Evolutionary conservation across 768 basidiomycete genomes (phyloP).

Genomic region (Boletus pseudopeckii): DNA sequence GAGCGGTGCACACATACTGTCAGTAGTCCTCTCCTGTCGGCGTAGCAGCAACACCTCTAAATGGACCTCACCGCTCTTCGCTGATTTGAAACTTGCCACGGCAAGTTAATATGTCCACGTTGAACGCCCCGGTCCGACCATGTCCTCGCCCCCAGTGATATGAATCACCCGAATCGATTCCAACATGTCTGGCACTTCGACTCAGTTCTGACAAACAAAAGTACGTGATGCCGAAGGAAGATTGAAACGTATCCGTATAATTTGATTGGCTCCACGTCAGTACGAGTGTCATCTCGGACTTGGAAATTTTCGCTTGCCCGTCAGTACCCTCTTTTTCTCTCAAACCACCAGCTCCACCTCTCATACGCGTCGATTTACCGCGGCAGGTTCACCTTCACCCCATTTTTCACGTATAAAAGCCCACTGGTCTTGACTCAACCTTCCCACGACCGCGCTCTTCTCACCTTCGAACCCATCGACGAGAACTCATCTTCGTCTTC

Average conservation of each 20-base stretch:
- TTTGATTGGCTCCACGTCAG: constrained; percentile 14
- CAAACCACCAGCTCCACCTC: constrained; percentile 8
- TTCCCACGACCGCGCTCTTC: not conserved
- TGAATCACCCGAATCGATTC: not conserved
- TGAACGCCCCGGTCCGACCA: not conserved
- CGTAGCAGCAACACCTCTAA: no score
- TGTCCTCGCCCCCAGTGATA: no score
- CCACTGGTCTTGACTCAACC: not conserved
- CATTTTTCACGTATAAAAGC: constrained; percentile 30
- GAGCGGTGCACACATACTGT: no score
- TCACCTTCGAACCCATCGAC: not conserved
- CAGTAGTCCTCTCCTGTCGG: no score
- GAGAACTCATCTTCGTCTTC: constrained; percentile 8
- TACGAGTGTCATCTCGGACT: constrained; percentile 16
- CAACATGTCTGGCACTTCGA: not conserved
- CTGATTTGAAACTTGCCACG: no score
- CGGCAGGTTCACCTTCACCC: constrained; percentile 6
- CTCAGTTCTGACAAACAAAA: not conserved
- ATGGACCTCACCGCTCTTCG: no score
- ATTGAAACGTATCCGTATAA: not conserved
- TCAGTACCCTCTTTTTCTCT: constrained; percentile 19
- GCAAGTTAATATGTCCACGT: not conserved
- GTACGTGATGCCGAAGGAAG: not conserved
- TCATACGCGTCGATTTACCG: not conserved
- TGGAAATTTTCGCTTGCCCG: constrained; percentile 9